Evolutionary conservation across 129 eudicot genomes (phyloP).

Genomic region (Flaveria sonorensis): DNA sequence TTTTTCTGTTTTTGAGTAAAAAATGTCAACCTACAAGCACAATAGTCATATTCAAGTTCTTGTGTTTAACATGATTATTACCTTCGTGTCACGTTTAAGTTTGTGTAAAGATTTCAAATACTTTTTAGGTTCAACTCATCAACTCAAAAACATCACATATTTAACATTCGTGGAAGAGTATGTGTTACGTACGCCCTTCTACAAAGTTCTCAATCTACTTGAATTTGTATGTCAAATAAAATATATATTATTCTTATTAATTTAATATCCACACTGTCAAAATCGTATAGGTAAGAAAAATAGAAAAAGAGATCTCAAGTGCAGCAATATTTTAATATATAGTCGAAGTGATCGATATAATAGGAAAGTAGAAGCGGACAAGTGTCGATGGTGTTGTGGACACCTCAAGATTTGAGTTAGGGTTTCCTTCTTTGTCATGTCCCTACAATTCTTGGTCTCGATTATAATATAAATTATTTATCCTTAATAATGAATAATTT

Average conservation of each 20-base stretch:
- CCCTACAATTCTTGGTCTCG: slow-evolving; percentile 21
- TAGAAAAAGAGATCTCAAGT: neutral
- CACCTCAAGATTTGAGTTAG: slow-evolving; percentile 12
- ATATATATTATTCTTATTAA: no score
- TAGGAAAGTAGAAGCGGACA: slow-evolving; percentile 13
- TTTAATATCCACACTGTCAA: neutral
- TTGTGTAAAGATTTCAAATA: no score
- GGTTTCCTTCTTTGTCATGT: slow-evolving; percentile 23
- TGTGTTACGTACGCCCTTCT: no score
- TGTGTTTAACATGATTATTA: no score
- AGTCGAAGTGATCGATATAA: slow-evolving; percentile 7
- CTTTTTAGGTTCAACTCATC: no score
- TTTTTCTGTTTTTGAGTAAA: neutral
- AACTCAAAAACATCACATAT: no score
- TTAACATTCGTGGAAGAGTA: no score
- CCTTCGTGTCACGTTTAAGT: no score
- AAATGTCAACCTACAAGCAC: no score
- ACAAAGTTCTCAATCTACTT: no score
- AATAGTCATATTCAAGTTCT: no score
- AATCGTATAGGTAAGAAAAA: neutral
- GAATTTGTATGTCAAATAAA: no score
- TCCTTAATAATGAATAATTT: neutral
- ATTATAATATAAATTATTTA: neutral
- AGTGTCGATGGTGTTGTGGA: slow-evolving; percentile 24
- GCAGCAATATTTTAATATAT: neutral